Conservation (phyloP, 441 rosid species). For the Arabidopsis lyrata region DNA sequence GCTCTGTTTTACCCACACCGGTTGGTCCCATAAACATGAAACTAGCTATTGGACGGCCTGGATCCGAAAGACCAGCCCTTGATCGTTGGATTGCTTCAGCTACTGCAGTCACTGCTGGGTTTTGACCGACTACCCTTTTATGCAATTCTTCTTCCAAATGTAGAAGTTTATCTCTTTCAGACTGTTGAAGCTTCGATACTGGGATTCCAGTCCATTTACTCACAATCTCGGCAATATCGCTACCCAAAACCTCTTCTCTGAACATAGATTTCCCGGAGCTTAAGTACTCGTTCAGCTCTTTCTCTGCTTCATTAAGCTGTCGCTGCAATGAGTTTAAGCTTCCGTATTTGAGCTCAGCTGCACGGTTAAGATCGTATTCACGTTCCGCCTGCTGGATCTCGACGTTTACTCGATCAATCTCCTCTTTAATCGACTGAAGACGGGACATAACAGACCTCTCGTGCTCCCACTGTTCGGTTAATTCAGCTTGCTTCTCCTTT, state of each 20-base stretch:
- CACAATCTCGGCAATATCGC: constrained; percentile 93
- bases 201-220: constrained; percentile 99
- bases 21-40: constrained; percentile 99
- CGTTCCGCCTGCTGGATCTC: constrained; percentile 99
- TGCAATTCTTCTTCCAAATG: constrained; percentile 91
- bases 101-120: constrained; percentile 89
- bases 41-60: constrained; percentile 95
- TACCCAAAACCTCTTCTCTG: constrained; percentile 93
- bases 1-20: constrained; percentile 98
- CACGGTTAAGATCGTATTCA: constrained; percentile 97
- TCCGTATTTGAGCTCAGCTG: constrained; percentile 97
- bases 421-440: constrained; percentile 93
- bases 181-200: constrained; percentile 90
- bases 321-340: constrained; percentile 89
- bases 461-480: constrained; percentile 97
- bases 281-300: constrained; percentile 85
- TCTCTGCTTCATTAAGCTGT: constrained; percentile 84
- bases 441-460: constrained; percentile 94
- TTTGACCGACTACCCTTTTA: constrained; percentile 91
- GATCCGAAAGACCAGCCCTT: constrained; percentile 97
- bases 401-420: constrained; percentile 94
- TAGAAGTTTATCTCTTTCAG: constrained; percentile 86
- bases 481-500: constrained; percentile 79
- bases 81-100: constrained; percentile 98
- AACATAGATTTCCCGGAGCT: constrained; percentile 94